Base-by-base conservation (phyloP, 1,284 basidiomycete genomes). In the Wallemia mellicola region DNA sequence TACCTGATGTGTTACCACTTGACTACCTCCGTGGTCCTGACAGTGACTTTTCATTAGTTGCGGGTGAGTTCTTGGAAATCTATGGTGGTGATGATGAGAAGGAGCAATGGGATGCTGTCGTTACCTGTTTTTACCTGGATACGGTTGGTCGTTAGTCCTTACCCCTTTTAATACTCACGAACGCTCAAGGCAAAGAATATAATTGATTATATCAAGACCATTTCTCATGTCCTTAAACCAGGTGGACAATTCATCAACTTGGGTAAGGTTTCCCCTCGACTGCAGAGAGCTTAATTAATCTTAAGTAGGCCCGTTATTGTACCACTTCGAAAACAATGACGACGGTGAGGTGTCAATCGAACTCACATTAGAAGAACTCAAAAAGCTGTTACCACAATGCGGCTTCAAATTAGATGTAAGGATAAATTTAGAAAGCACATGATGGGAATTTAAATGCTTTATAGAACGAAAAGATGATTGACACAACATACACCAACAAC, bases 101-200 rank as follows among this genome's bases (percentile, higher is more conserved):
- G 22, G 83, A 80, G 17, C 71, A 79, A 63, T 98, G 87, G 86
- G 79, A 91, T 64, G 84, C 83, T 0, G 77, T 98, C 14, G 71
- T 94, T 62, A 98, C 92, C 0, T 96, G 88, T 69, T 98, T 95
- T 76, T 98, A 98, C 72, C 83, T 98, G 63, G 92, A 98, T 67
- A 96, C 91, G 3, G 86, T 82, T 62, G 64, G 77, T 68, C 54
- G 27, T 24, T 54, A 28, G 54, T 59, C 22, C 61, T 26, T 48
- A 59, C 27, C 22, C 57, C 30, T 61, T 59, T 60, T 32, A 59
- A 24, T 14, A 24, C 26, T 17, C 27, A 54, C 24, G 28, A 58
- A 28, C 58, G 28, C 2, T 14, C 2, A 15, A 87, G 85, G 85
- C 88, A 0, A 84, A 88, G 65, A 91, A 91, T 66, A 79, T 94